phyloP scores from a whole-genome alignment of 2,329 filamentous ascomycete species.

The Cladophialophora psammophila region DNA sequence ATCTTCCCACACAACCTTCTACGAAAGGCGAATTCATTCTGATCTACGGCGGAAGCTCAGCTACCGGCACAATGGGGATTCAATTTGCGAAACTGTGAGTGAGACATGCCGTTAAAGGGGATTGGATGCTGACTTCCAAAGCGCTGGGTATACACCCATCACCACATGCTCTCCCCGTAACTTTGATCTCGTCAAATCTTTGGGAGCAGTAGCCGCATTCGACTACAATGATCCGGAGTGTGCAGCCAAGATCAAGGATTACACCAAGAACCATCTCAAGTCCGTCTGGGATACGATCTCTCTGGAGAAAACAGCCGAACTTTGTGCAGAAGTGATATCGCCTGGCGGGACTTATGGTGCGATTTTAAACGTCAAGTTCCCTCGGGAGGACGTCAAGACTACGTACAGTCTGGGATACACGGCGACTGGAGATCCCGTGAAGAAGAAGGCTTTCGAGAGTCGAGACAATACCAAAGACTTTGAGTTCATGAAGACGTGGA shows the following conservation, averaged over 20 bases:
- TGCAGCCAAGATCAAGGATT: conserved; percentile 44
- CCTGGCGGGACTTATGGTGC: conserved; percentile 45
- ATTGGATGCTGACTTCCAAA: conserved; percentile 8
- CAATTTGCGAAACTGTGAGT: conserved; percentile 51
- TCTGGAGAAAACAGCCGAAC: conserved; percentile 40
- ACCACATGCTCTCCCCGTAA: conserved; percentile 48
- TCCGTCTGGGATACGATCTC: conserved; percentile 50
- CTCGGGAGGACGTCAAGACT: conserved; percentile 45
- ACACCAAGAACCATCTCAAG: conserved; percentile 48
- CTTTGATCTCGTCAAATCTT: conserved; percentile 45
- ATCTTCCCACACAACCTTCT: conserved; percentile 41
- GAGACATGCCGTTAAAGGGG: neutral
- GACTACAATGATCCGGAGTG: conserved; percentile 48
- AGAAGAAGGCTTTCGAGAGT: conserved; percentile 19
- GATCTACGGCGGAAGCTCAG: conserved; percentile 52
- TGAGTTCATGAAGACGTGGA: conserved; percentile 54
- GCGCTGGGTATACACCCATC: conserved; percentile 45
- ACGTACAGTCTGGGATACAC: conserved; percentile 46
- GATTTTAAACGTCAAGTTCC: conserved; percentile 41
- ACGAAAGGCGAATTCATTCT: conserved; percentile 43
- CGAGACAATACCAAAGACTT: conserved; percentile 46
- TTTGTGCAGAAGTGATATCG: conserved; percentile 48
- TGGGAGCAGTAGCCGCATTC: conserved; percentile 48
- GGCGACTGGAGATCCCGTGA: conserved; percentile 44
- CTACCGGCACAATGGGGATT: conserved; percentile 50